Evolutionary conservation across 2,329 filamentous ascomycete species (phyloP).

Genomic region (Colletotrichum graminicola): DNA sequence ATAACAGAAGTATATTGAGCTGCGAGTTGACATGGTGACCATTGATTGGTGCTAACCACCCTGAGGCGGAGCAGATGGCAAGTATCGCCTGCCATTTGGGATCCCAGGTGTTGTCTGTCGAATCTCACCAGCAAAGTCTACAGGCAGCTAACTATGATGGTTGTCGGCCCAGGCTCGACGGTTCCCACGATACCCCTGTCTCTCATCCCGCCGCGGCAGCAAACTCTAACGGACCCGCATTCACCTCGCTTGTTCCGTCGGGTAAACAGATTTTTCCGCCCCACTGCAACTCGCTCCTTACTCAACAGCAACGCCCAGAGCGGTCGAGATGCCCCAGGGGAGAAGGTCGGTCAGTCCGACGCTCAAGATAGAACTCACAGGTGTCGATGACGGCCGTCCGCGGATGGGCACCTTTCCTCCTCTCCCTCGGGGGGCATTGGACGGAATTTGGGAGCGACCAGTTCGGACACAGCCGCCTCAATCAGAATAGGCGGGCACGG

Average conservation of each 20-base stretch:
- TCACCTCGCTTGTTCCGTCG: constrained; percentile 3
- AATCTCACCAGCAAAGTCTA: not conserved
- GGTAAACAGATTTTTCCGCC: not conserved
- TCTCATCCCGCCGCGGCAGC: not conserved
- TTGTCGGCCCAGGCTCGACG: not conserved
- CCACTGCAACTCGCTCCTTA: not conserved
- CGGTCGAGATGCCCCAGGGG: not conserved
- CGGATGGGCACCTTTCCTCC: not conserved
- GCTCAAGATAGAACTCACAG: not conserved
- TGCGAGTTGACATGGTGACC: not conserved
- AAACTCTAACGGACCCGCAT: not conserved
- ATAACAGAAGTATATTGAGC: constrained; percentile 31
- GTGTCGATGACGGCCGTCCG: not conserved
- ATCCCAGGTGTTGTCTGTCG: not conserved
- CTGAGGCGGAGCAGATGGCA: too few relatives aligned
- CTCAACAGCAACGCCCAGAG: not conserved
- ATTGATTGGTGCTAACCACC: too few relatives aligned
- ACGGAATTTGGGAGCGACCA: not conserved
- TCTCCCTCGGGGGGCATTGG: not conserved
- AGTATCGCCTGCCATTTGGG: not conserved
- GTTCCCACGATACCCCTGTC: not conserved
- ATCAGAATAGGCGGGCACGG: not conserved
- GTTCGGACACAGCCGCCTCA: not conserved
- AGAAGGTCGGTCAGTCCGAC: not conserved
- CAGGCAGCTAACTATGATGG: not conserved